Base-by-base conservation (phyloP, 2,329 filamentous ascomycete species). In the Pestalotiopsis sp. region DNA sequence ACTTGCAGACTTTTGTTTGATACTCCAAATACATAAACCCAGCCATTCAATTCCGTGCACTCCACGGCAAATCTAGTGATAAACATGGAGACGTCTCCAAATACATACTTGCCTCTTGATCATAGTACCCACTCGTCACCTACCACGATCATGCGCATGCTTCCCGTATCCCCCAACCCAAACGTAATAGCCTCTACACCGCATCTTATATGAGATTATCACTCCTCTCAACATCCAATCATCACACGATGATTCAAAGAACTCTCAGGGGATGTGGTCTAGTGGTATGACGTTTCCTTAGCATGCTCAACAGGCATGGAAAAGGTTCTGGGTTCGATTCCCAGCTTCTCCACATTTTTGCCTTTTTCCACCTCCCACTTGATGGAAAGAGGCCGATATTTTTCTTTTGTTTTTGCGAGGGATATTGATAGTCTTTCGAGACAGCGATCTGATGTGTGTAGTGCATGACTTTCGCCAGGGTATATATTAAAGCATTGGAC, bases 301-400 rank as follows among this genome's bases (percentile, higher is more conserved):
- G 68, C 68, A 69, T 66, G 68, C 58, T 57, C 27, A 38, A 23
- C 31, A 41, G 38, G 68, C 68, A 69, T 69, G 68, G 68, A 69
- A 69, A 69, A 69, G 68, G 68, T 69, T 69, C 68, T 66, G 68
- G 68, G 68, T 69, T 69, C 68, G 68, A 69, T 69, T 69, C 68
- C 68, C 68, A 66, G 68, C 64, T 58, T 69, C 64, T 67, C 68
- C 64, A 67, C 45, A 58, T 59, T 49, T 59, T 68, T 68, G n/a
- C 9, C 27, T 64, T 31, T 59, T 27, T 59, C 27, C 3, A 4
- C 6, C 57, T n/a, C 45, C 45, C 6, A 9, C 31, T 9, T 36
- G 5, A 36, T 9, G 31, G 31, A 31, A 31, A 36, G 7, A 36
- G 31, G 31, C 6, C 31, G n/a, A 23, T 52, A 12, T 52, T 6